Conservation (phyloP, 805 yeast genomes). For the Jamesozyma spencerorum region DNA sequence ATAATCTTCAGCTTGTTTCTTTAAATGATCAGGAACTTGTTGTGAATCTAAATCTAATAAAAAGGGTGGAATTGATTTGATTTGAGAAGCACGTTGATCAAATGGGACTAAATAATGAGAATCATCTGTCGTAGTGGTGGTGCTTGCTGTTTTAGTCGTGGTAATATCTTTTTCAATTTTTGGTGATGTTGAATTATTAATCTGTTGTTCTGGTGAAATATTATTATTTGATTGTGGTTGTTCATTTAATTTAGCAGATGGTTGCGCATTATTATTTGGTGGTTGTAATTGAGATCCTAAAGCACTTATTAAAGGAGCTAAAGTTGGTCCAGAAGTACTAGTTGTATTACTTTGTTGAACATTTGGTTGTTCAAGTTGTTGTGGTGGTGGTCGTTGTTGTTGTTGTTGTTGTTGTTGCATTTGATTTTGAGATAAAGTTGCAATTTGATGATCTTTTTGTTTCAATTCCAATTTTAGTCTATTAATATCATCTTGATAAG, state of each 20-base stretch:
- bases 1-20: slow-evolving; percentile 77
- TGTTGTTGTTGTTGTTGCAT: slow-evolving; percentile 29
- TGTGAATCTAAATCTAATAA: slow-evolving; percentile 70
- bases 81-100: slow-evolving; percentile 39
- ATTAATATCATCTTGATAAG: slow-evolving; percentile 86
- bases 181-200: neutral
- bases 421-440: slow-evolving; percentile 34
- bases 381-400: slow-evolving; percentile 5
- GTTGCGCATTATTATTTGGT: neutral
- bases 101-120: slow-evolving; percentile 31
- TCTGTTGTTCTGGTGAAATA: neutral
- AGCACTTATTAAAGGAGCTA: slow-evolving; percentile 12
- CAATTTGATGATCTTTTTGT: slow-evolving; percentile 55
- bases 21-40: slow-evolving; percentile 67
- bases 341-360: neutral
- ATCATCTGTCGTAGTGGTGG: slow-evolving; percentile 3
- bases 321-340: slow-evolving; percentile 8
- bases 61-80: slow-evolving; percentile 70
- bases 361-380: neutral
- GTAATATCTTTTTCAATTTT: neutral
- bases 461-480: slow-evolving; percentile 81
- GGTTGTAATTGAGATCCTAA: slow-evolving; percentile 11
- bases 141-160: slow-evolving; percentile 8
- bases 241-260: neutral
- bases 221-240: too few relatives aligned